Evolutionary conservation across 495 filamentous ascomycete genomes (phyloP).

Genomic region (Neurospora sp.): DNA sequence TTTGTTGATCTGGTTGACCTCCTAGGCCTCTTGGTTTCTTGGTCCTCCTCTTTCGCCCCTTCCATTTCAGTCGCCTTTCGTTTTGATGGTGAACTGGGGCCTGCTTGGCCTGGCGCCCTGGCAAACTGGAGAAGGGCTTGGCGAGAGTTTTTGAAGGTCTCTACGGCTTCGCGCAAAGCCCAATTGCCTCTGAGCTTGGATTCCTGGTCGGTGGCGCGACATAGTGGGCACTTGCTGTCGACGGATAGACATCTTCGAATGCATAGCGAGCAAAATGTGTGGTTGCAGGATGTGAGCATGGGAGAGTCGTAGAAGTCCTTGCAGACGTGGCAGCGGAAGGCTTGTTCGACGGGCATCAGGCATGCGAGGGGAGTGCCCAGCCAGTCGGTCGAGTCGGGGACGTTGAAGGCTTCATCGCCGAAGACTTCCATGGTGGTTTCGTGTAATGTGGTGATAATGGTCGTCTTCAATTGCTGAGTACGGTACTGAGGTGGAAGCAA

Average conservation of each 20-base stretch:
- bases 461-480: neutral
- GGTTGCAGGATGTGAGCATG: slow-evolving; percentile 87
- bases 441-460: no score
- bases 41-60: slow-evolving; percentile 18
- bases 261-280: slow-evolving; percentile 95
- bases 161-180: slow-evolving; percentile 75
- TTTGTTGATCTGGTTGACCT: slow-evolving; percentile 35
- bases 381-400: slow-evolving; percentile 93
- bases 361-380: slow-evolving; percentile 61
- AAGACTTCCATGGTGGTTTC: slow-evolving; percentile 16
- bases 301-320: slow-evolving; percentile 93
- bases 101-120: slow-evolving; percentile 20
- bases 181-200: slow-evolving; percentile 75
- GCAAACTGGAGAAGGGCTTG: slow-evolving; percentile 52
- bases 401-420: slow-evolving; percentile 36
- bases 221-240: slow-evolving; percentile 80
- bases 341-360: slow-evolving; percentile 68
- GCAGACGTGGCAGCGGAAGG: slow-evolving; percentile 90
- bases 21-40: slow-evolving; percentile 35
- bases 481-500: neutral
- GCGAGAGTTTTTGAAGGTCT: slow-evolving; percentile 60
- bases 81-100: slow-evolving; percentile 27
- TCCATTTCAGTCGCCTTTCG: slow-evolving; percentile 43
- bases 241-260: slow-evolving; percentile 73
- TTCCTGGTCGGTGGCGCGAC: slow-evolving; percentile 67